Evolutionary conservation across 2,329 filamentous ascomycete species (phyloP).

Genomic region (Hortaea sp.): DNA sequence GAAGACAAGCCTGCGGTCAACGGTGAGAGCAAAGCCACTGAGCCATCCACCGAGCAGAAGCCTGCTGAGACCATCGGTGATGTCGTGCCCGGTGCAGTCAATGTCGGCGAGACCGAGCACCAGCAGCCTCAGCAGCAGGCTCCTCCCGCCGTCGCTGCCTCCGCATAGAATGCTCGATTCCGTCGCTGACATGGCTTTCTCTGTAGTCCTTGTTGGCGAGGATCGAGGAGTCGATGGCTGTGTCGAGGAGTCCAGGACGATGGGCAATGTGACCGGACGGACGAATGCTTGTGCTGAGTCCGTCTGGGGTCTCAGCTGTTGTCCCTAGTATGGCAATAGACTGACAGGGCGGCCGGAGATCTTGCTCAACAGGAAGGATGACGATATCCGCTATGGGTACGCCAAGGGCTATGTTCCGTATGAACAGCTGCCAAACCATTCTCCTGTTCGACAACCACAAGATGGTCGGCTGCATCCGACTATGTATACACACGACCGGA

Average conservation of each 20-base stretch:
- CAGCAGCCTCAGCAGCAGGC: not conserved
- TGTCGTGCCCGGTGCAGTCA: slow-evolving; percentile 20
- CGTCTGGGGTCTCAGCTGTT: not conserved
- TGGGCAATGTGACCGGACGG: not conserved
- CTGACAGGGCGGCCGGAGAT: not conserved
- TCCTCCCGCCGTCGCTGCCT: slow-evolving; percentile 22
- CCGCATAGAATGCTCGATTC: slow-evolving; percentile 16
- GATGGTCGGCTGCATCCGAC: not conserved
- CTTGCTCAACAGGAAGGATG: not conserved
- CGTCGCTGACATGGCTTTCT: not conserved
- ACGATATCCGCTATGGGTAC: not conserved
- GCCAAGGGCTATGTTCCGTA: not conserved
- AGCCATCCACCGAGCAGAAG: slow-evolving; percentile 11
- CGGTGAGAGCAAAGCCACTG: slow-evolving; percentile 14
- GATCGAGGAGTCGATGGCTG: no score
- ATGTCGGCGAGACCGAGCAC: slow-evolving; percentile 19
- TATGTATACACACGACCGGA: not conserved
- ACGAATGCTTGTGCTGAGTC: not conserved
- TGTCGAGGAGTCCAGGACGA: not conserved
- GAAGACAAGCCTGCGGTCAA: slow-evolving; percentile 8
- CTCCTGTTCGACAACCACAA: not conserved
- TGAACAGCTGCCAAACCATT: not conserved
- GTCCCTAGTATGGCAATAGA: not conserved
- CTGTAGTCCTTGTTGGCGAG: not conserved
- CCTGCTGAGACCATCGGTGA: slow-evolving; percentile 20